phyloP scores from a whole-genome alignment of 768 basidiomycete species.

The Lactifluus hygrophoroides region DNA sequence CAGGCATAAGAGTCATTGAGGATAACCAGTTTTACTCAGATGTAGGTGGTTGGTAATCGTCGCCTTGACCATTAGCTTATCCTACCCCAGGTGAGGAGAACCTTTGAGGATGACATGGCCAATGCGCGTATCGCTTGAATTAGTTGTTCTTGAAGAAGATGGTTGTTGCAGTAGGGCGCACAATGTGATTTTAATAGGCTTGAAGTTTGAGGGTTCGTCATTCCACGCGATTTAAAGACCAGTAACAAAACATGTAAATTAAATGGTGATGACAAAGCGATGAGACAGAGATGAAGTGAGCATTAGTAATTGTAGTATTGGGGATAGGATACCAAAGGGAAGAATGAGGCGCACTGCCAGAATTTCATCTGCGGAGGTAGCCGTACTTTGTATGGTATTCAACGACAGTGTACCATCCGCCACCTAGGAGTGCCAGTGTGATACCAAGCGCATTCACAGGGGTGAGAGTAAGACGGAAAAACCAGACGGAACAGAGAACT shows the following conservation, averaged over 20 bases:
- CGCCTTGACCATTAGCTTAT: neutral
- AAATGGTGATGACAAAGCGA: slow-evolving; percentile 6
- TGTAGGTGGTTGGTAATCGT: slow-evolving; percentile 29
- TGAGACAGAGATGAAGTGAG: neutral
- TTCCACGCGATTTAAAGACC: neutral
- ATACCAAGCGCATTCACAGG: slow-evolving; percentile 78
- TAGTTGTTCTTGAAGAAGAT: neutral
- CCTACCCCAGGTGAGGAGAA: slow-evolving; percentile 6
- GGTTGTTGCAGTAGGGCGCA: neutral
- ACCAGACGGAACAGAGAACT: slow-evolving; percentile 68
- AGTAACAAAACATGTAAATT: neutral
- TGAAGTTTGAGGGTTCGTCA: neutral
- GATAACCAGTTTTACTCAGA: slow-evolving; percentile 55
- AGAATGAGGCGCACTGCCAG: neutral
- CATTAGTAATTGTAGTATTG: neutral
- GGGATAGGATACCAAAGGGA: neutral
- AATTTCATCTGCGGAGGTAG: neutral
- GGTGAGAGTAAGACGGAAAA: slow-evolving; percentile 81
- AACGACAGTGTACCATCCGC: slow-evolving; percentile 68
- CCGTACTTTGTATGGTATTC: slow-evolving; percentile 34
- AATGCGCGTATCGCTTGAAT: neutral
- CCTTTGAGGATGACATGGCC: slow-evolving; percentile 16
- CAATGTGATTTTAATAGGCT: neutral
- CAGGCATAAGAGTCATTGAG: slow-evolving; percentile 58
- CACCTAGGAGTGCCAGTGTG: slow-evolving; percentile 72